These are phyloP conservation scores for Celoporthe dispersa DNA, from an alignment of 2,329 filamentous ascomycete genomes.

Conservation along the genomic window DNA sequence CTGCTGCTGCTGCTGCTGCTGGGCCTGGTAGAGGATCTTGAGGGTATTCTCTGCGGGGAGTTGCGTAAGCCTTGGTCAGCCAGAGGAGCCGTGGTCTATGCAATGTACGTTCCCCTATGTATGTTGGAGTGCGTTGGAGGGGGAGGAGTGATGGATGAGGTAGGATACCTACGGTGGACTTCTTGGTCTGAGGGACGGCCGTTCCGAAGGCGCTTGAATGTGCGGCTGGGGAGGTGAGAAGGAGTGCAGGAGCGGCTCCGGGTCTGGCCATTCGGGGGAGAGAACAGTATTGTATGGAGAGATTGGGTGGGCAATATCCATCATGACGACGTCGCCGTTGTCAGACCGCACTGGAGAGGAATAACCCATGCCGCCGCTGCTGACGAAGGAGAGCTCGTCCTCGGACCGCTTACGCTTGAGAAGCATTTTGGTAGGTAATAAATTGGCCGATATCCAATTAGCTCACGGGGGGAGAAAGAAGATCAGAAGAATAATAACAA, in stretches of 20 bases:
- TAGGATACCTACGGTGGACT: constrained; percentile 55
- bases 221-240: constrained; percentile 59
- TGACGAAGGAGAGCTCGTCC: constrained; percentile 55
- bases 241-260: constrained; percentile 40
- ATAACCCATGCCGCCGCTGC: constrained; percentile 48
- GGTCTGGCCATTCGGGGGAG: constrained; percentile 22
- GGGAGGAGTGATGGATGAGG: neutral
- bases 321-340: constrained; percentile 38
- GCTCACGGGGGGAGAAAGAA: neutral
- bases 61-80: neutral
- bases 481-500: neutral
- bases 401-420: constrained; percentile 69
- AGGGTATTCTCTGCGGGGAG: constrained; percentile 57
- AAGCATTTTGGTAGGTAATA: constrained; percentile 45
- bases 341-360: constrained; percentile 43
- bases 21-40: constrained; percentile 61
- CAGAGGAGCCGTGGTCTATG: neutral
- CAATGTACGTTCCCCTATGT: too few species aligned
- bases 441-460: neutral
- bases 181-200: constrained; percentile 59
- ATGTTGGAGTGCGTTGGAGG: neutral
- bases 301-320: constrained; percentile 37
- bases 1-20: constrained; percentile 38
- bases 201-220: constrained; percentile 64
- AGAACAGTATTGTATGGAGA: constrained; percentile 36